These are phyloP conservation scores for Alternaria hordeiaustralica DNA, from an alignment of 2,329 filamentous ascomycete species.

Conservation along the genomic window DNA sequence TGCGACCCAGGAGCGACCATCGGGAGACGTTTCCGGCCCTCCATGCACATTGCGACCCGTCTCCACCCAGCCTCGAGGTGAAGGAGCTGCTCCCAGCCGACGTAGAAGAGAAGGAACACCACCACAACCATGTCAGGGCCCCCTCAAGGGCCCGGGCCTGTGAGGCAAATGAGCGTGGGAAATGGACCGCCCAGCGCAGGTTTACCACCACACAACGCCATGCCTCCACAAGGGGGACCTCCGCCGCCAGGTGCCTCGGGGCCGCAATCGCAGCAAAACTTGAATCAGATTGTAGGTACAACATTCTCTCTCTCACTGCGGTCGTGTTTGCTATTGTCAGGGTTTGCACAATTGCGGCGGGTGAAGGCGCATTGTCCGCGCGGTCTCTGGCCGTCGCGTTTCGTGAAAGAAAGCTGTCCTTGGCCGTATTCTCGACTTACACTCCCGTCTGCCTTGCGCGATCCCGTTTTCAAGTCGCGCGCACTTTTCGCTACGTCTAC, in stretches of 20 bases:
- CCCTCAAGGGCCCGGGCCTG: slow-evolving; percentile 44
- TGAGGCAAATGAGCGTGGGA: slow-evolving; percentile 50
- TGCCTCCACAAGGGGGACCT: slow-evolving; percentile 56
- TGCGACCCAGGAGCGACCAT: background rate
- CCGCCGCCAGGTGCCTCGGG: slow-evolving; percentile 55
- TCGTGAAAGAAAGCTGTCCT: background rate
- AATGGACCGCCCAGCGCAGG: slow-evolving; percentile 51
- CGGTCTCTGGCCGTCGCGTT: background rate
- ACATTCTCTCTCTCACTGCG: background rate
- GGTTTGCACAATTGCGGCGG: background rate
- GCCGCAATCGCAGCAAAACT: slow-evolving; percentile 81
- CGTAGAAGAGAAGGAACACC: slow-evolving; percentile 29
- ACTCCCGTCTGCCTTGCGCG: background rate
- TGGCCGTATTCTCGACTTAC: background rate
- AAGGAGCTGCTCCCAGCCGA: slow-evolving; percentile 21
- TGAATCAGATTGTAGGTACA: slow-evolving; percentile 90
- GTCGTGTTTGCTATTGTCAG: background rate
- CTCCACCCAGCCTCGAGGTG: slow-evolving; percentile 24
- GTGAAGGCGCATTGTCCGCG: background rate
- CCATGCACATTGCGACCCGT: slow-evolving; percentile 26
- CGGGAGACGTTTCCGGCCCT: slow-evolving; percentile 2
- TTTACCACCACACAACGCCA: slow-evolving; percentile 50
- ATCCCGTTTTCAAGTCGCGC: background rate
- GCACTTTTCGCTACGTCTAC: background rate
- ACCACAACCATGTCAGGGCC: slow-evolving; percentile 44